Conservation (phyloP, 306 rosid species). For the Dalbergia cochinchinensis region DNA sequence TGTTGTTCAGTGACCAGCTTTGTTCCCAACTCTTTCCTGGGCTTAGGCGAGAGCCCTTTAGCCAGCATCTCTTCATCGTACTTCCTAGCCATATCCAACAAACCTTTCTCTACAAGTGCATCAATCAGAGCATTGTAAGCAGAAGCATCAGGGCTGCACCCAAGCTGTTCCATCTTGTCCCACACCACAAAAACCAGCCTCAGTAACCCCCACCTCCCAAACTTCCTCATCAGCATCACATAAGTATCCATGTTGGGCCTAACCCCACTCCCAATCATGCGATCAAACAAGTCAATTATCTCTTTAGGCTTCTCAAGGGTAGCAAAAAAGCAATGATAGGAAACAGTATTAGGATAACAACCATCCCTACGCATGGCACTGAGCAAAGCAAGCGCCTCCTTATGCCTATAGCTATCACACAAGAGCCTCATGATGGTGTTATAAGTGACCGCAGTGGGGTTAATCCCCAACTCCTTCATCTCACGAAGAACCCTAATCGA, state of each 20-base stretch:
- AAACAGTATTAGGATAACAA: conserved; percentile 68
- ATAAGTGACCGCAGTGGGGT: conserved; percentile 72
- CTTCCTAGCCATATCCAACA: conserved; percentile 75
- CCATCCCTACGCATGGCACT: conserved; percentile 58
- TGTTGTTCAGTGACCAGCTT: conserved; percentile 26
- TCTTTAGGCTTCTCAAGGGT: conserved; percentile 69
- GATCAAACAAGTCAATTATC: conserved; percentile 71
- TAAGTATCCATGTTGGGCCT: conserved; percentile 77
- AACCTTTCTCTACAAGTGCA: conserved; percentile 83
- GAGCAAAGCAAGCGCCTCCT: conserved; percentile 73
- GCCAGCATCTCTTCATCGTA: conserved; percentile 88
- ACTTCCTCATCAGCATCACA: conserved; percentile 88
- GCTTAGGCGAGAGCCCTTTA: conserved; percentile 85
- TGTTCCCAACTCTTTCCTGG: conserved; percentile 77
- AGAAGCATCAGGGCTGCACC: conserved; percentile 81
- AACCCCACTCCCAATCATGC: conserved; percentile 77
- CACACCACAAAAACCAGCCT: conserved; percentile 77
- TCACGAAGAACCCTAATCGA: conserved; percentile 63
- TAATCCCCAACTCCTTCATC: conserved; percentile 81
- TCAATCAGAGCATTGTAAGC: conserved; percentile 89
- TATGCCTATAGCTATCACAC: conserved; percentile 69
- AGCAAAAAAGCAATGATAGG: conserved; percentile 73
- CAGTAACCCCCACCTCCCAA: conserved; percentile 94
- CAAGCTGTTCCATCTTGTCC: conserved; percentile 78
- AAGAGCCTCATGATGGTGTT: conserved; percentile 80